These are phyloP conservation scores for Cladosporium cucumerinum DNA, from an alignment of 2,329 filamentous ascomycete species.

Conservation along the genomic window DNA sequence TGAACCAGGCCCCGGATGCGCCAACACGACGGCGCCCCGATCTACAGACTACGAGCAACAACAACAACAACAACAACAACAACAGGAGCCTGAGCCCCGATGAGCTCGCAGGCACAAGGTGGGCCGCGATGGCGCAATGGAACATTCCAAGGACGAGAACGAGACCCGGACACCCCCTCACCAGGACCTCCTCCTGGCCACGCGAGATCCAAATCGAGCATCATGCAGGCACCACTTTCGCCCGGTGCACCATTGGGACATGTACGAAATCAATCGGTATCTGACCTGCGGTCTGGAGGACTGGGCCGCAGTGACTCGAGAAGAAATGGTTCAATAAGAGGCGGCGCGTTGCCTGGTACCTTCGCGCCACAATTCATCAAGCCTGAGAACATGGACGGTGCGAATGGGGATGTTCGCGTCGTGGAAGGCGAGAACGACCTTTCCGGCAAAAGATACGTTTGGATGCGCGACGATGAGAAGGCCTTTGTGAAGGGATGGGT, in stretches of 20 bases:
- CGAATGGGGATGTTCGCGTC: conserved; percentile 57
- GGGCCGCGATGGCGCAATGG: conserved; percentile 74
- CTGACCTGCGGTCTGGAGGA: conserved; percentile 43
- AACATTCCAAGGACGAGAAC: conserved; percentile 62
- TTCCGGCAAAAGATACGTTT: conserved; percentile 96
- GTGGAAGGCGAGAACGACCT: conserved; percentile 99
- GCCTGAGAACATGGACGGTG: conserved; percentile 67
- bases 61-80: conserved; percentile 17
- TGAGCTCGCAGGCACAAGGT: conserved; percentile 57
- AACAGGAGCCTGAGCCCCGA: conserved; percentile 30
- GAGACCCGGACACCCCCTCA: conserved; percentile 61
- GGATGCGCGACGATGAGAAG: conserved; percentile 80
- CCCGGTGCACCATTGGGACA: conserved; percentile 53
- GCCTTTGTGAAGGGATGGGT: conserved; percentile 94
- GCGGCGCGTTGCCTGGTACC: conserved; percentile 67
- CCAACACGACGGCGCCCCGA: conserved; percentile 8
- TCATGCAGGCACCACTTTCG: conserved; percentile 61
- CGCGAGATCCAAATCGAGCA: conserved; percentile 69
- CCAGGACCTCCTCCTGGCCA: conserved; percentile 52
- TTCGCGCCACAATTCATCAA: conserved; percentile 98
- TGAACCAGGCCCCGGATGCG: conserved; percentile 12
- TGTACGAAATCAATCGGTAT: conserved; percentile 63
- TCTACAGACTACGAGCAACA: background rate
- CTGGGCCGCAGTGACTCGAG: conserved; percentile 36
- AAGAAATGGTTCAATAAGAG: conserved; percentile 60